These are phyloP conservation scores for Coemansia sp. DNA, from an alignment of 192 early-diverging fungal genomes.

Conservation along the genomic window DNA sequence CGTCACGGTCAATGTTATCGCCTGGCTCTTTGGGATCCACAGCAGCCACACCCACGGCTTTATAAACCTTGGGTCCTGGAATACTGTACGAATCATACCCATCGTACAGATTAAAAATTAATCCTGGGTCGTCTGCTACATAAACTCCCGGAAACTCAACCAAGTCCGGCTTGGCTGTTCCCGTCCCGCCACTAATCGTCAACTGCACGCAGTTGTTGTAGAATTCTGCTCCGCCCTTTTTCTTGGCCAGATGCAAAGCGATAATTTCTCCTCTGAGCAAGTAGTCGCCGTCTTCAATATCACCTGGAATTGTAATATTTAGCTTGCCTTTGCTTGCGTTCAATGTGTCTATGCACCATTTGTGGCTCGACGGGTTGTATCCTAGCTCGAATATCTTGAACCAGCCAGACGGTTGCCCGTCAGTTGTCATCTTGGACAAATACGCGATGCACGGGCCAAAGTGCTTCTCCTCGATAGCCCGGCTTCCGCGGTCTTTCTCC, in stretches of 20 bases:
- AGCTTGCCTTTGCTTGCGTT: slow-evolving; percentile 25
- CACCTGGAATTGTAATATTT: slow-evolving; percentile 21
- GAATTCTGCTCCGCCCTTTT: slow-evolving; percentile 16
- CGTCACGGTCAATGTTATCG: too few species aligned
- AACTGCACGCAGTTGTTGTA: slow-evolving; percentile 29
- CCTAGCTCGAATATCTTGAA: slow-evolving; percentile 41
- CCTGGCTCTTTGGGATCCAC: too few species aligned
- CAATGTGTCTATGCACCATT: slow-evolving; percentile 36
- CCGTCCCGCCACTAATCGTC: slow-evolving; percentile 9
- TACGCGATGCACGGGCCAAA: slow-evolving; percentile 31
- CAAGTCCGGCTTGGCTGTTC: slow-evolving; percentile 8
- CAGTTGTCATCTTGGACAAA: slow-evolving; percentile 15
- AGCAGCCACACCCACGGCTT: neutral
- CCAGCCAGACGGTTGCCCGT: slow-evolving; percentile 21
- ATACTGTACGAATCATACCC: slow-evolving; percentile 13
- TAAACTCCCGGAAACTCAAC: slow-evolving; percentile 26
- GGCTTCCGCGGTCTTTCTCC: neutral
- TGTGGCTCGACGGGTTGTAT: slow-evolving; percentile 15
- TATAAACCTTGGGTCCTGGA: slow-evolving; percentile 15
- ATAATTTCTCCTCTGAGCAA: slow-evolving; percentile 28
- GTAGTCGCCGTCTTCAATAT: slow-evolving; percentile 25
- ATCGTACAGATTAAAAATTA: slow-evolving; percentile 13
- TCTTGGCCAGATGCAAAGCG: slow-evolving; percentile 16
- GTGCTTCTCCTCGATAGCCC: slow-evolving; percentile 12
- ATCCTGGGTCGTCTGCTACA: slow-evolving; percentile 10